Evolutionary conservation across 768 basidiomycete genomes (phyloP), one percentile per base, ranked within the genome.

Genomic region (Podaxis mareebaensis): DNA sequence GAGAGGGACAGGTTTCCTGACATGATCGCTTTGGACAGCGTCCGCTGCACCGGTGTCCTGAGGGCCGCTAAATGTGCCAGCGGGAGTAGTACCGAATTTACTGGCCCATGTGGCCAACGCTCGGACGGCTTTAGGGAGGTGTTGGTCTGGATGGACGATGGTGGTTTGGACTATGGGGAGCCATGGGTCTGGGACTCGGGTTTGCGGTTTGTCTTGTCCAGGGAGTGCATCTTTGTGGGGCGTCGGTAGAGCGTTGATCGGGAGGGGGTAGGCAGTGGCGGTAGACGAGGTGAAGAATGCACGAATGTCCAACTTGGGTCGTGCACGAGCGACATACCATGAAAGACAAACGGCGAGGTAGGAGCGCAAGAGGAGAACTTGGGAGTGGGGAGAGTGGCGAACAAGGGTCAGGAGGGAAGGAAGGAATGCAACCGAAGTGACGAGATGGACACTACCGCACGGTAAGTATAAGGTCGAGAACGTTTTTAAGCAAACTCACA

Each of bases 361-460:
- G 1, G 80, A 75, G 7, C 82, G 83, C n/a, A 92, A 78, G 13
- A 91, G 76, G 15, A 83, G 72, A 3, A 75, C 76, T 61, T 84
- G 81, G 0, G 83, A 85, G 0, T 71, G 46, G 0, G 78, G 78
- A 4, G 77, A 71, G 22, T 54, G 42, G 20, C 26, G 20, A 55
- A 85, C 72, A 38, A 67, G 67, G 0, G 77, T 77, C 38, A 81
- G 67, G 48, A 86, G 61, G 1, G 87, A 82, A 0, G 85, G 78
- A 28, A 89, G 69, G 77, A 90, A 89, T 22, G 89, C 68, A 3
- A 84, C 78, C 3, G 88, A 89, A 0, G 90, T 92, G 42, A 90
- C 81, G 1, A 87, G 73, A 66, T 86, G 90, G 75, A 88, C 84
- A 13, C 88, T 91, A 28, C 33, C 15, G 53, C 3, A 42, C 15